phyloP scores from a whole-genome alignment of 768 basidiomycete species.

The Calocybe cyanea region DNA sequence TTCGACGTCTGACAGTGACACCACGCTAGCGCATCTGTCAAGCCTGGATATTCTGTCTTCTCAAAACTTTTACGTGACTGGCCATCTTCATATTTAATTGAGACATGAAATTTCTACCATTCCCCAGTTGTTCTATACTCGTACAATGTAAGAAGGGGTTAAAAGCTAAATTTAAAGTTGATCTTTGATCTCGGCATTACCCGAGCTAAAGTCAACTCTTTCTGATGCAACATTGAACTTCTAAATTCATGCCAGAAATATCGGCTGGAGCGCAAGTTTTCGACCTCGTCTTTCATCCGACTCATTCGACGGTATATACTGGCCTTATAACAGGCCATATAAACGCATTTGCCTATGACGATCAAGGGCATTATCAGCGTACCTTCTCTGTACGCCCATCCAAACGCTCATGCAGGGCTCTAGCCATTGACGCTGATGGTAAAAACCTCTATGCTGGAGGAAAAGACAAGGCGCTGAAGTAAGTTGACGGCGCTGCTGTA shows the following conservation, averaged over 20 bases:
- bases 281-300: conserved; percentile 86
- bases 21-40: background rate
- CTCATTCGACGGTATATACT: conserved; percentile 62
- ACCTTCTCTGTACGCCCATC: conserved; percentile 68
- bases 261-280: conserved; percentile 77
- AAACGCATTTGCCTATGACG: conserved; percentile 78
- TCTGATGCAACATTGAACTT: conserved; percentile 7
- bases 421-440: conserved; percentile 69
- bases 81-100: background rate
- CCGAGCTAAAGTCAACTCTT: conserved; percentile 5
- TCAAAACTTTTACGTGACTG: background rate
- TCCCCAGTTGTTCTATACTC: too few species aligned
- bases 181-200: background rate
- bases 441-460: conserved; percentile 71
- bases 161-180: too few species aligned
- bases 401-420: conserved; percentile 78
- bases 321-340: conserved; percentile 81
- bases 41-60: background rate
- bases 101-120: too few species aligned
- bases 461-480: conserved; percentile 80
- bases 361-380: conserved; percentile 54
- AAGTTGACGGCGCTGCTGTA: conserved; percentile 26
- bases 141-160: too few species aligned
- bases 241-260: conserved; percentile 63
- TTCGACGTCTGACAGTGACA: too few species aligned